A percentile compares a stretch with the other conserved stretches of the same genome.
phyloP scores from a whole-genome alignment of 768 basidiomycete genomes.

The Tylopilus subfusipes region DNA sequence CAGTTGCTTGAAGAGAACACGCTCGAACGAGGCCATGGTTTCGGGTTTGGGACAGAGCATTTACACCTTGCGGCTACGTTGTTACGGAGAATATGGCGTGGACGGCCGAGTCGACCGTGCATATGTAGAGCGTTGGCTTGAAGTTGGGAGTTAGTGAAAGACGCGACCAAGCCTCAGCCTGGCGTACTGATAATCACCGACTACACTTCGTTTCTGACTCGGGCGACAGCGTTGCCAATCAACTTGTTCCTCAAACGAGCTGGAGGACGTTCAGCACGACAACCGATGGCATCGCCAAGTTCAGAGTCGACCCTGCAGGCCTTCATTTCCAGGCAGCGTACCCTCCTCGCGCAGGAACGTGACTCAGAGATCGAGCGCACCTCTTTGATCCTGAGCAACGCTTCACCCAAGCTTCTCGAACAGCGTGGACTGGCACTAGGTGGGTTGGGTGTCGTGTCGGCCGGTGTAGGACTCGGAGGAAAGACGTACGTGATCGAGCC shows the following conservation, averaged over 20 bases:
- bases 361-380: slow-evolving; percentile 82
- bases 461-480: slow-evolving; percentile 87
- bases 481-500: slow-evolving; percentile 61
- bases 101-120: too few species aligned
- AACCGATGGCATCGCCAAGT: neutral
- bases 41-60: too few species aligned
- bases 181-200: too few species aligned
- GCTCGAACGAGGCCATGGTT: too few species aligned
- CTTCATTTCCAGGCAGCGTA: slow-evolving; percentile 67
- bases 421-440: slow-evolving; percentile 79
- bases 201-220: too few species aligned
- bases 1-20: too few species aligned
- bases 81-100: too few species aligned
- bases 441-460: slow-evolving; percentile 63
- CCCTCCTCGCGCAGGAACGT: slow-evolving; percentile 68
- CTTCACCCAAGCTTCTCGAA: slow-evolving; percentile 81
- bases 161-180: too few species aligned
- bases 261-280: neutral
- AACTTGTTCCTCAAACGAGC: neutral
- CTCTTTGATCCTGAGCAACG: slow-evolving; percentile 76
- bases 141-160: too few species aligned
- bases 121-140: too few species aligned
- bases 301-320: slow-evolving; percentile 37
- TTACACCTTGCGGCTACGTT: too few species aligned
- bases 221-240: too few species aligned